Evolutionary conservation across 306 rosid genomes (phyloP).

Genomic region (Glycyrrhiza uralensis): DNA sequence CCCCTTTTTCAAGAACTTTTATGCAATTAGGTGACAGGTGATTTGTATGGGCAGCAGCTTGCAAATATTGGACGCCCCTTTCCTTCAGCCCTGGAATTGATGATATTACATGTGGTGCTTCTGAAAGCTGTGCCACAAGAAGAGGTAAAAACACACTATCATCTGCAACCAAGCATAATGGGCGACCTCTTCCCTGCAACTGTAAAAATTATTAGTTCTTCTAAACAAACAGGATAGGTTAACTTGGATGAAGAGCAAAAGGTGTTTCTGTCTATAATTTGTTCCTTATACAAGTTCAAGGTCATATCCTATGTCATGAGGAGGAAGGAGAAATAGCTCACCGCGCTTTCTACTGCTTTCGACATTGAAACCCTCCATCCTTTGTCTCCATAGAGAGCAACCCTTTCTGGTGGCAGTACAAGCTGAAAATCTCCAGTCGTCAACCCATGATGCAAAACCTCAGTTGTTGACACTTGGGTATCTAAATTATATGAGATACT

Average conservation of each 20-base stretch:
- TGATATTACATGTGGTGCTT: conserved; percentile 52
- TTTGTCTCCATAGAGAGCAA: conserved; percentile 70
- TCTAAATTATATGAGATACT: conserved; percentile 61
- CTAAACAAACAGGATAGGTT: conserved; percentile 18
- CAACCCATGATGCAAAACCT: conserved; percentile 35
- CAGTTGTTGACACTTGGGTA: conserved; percentile 31
- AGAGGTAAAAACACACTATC: conserved; percentile 78
- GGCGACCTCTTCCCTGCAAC: conserved; percentile 63
- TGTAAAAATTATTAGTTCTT: conserved; percentile 31
- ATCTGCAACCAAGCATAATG: conserved; percentile 73
- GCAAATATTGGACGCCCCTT: conserved; percentile 65
- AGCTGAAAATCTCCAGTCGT: conserved; percentile 47
- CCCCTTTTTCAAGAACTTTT: conserved; percentile 58
- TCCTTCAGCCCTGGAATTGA: conserved; percentile 68
- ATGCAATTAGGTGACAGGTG: conserved; percentile 54
- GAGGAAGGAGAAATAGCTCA: conserved; percentile 21
- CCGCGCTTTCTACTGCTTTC: conserved; percentile 49
- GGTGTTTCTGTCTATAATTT: conserved; percentile 4
- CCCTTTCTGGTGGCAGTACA: conserved; percentile 70
- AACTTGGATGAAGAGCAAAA: conserved; percentile 15
- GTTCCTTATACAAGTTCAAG: conserved; percentile 7
- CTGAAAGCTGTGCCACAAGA: conserved; percentile 54
- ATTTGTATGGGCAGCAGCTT: conserved; percentile 61
- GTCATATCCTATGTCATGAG: conserved; percentile 7
- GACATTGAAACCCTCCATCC: conserved; percentile 72